These are phyloP conservation scores for Theobroma cacao DNA, from an alignment of 345 rosid species.

Conservation along the genomic window DNA sequence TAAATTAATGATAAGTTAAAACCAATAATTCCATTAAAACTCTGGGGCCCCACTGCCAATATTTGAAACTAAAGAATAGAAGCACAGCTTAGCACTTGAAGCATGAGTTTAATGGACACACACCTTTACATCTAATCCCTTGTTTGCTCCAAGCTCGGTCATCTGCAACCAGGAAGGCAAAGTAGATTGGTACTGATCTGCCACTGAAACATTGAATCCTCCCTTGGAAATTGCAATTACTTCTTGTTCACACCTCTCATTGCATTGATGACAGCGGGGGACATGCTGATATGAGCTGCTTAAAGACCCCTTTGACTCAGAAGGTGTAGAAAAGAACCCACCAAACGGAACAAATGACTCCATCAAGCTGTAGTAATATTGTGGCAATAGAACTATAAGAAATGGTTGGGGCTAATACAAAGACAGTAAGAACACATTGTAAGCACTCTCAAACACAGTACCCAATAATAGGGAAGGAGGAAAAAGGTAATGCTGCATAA, in stretches of 20 bases:
- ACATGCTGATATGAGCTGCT: slow-evolving; percentile 30
- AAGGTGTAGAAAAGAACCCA: slow-evolving; percentile 70
- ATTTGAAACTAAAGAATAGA: neutral
- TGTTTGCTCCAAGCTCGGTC: slow-evolving; percentile 44
- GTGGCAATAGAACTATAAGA: slow-evolving; percentile 13
- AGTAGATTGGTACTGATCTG: slow-evolving; percentile 56
- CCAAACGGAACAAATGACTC: slow-evolving; percentile 94
- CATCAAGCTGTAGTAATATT: slow-evolving; percentile 63
- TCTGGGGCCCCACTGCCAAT: neutral
- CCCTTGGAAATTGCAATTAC: slow-evolving; percentile 32
- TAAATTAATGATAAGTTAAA: neutral
- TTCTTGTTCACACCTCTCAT: slow-evolving; percentile 47
- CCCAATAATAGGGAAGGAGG: neutral
- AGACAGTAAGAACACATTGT: neutral
- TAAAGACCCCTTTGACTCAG: slow-evolving; percentile 48
- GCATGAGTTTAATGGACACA: slow-evolving; percentile 21
- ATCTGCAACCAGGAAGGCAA: slow-evolving; percentile 76
- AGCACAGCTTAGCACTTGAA: neutral
- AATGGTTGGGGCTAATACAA: neutral
- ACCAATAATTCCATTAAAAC: neutral
- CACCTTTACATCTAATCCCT: slow-evolving; percentile 44
- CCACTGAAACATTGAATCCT: slow-evolving; percentile 43
- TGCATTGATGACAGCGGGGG: slow-evolving; percentile 35
- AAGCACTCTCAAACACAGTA: neutral
- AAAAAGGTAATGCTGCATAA: neutral